These are phyloP conservation scores for Paramecium pentaurelia DNA, from an alignment of 73 alveolate species.

Conservation along the genomic window DNA sequence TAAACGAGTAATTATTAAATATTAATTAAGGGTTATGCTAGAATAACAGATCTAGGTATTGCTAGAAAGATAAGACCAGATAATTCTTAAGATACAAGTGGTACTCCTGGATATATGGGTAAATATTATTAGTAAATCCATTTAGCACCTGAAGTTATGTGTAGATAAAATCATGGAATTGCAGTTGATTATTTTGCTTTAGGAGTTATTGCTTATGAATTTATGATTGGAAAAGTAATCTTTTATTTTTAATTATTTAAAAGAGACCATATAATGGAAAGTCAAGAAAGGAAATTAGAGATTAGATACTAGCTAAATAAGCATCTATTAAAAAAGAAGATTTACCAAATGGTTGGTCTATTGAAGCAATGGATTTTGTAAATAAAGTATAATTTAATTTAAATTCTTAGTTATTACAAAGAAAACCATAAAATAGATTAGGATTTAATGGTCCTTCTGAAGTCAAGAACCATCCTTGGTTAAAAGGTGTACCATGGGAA, in stretches of 20 bases:
- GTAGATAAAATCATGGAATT: constrained; percentile 89
- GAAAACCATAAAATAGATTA: constrained; percentile 85
- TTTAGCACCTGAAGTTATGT: constrained; percentile 90
- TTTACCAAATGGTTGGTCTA: constrained; percentile 88
- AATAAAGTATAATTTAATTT: constrained; percentile 67
- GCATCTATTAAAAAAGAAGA: constrained; percentile 78
- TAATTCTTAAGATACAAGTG: constrained; percentile 81
- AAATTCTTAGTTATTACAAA: constrained; percentile 63
- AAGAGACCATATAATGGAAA: constrained; percentile 91
- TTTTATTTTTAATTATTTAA: background rate
- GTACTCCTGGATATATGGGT: constrained; percentile 95
- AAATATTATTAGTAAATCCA: background rate
- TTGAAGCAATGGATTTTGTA: constrained; percentile 92
- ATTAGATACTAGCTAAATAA: constrained; percentile 81
- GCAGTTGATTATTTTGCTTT: constrained; percentile 94
- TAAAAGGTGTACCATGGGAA: constrained; percentile 83
- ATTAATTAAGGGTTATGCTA: constrained; percentile 63
- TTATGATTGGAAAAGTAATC: constrained; percentile 86
- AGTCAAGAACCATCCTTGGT: constrained; percentile 87
- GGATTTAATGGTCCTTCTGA: constrained; percentile 87
- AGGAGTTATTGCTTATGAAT: constrained; percentile 96
- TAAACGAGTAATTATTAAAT: constrained; percentile 58
- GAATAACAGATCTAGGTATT: constrained; percentile 85
- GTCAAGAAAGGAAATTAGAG: constrained; percentile 91
- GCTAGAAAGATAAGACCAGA: constrained; percentile 77